Percentiles rank a stretch among this genome's conserved stretches.
Evolutionary conservation across 1,284 basidiomycete species (phyloP).

Genomic region (Melampsora medusae): DNA sequence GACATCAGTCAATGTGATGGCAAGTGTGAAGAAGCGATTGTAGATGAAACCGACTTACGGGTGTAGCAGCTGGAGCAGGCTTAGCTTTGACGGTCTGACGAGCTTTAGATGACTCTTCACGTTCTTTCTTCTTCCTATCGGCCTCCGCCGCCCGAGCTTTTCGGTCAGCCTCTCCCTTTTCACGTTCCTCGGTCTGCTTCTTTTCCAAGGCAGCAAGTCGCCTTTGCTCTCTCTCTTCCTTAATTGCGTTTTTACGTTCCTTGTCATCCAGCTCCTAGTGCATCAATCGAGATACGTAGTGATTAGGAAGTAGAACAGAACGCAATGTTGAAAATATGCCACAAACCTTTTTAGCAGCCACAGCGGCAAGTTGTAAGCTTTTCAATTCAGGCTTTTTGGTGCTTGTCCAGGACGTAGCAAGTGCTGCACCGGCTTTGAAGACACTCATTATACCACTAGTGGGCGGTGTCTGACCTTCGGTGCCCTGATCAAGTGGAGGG

Average conservation of each 20-base stretch:
- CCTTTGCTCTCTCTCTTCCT: conserved; percentile 75
- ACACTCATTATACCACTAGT: conserved; percentile 33
- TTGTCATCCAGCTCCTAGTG: conserved; percentile 77
- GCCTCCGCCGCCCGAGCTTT: conserved; percentile 60
- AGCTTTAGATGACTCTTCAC: conserved; percentile 27
- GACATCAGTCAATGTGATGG: not conserved
- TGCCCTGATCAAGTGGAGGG: not conserved
- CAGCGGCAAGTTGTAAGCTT: conserved; percentile 75
- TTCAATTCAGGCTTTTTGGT: conserved; percentile 62
- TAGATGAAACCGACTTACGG: conserved; percentile 14
- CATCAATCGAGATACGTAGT: conserved; percentile 2
- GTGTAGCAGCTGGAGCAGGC: conserved; percentile 16
- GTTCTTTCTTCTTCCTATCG: conserved; percentile 55
- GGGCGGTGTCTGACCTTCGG: conserved; percentile 10
- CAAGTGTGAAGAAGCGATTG: not conserved
- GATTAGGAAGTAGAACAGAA: not conserved
- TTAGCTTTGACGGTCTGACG: conserved; percentile 28
- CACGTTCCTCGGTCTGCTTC: conserved; percentile 64
- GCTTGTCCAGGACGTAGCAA: conserved; percentile 42
- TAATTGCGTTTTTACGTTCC: conserved; percentile 70
- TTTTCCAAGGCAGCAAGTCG: conserved; percentile 64
- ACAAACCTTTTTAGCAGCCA: conserved; percentile 76
- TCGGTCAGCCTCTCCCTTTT: conserved; percentile 70
- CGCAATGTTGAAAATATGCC: not conserved
- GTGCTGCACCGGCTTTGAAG: conserved; percentile 40